Conservation (phyloP, 129 eudicot genomes). For the Oenanthe sinensis region DNA sequence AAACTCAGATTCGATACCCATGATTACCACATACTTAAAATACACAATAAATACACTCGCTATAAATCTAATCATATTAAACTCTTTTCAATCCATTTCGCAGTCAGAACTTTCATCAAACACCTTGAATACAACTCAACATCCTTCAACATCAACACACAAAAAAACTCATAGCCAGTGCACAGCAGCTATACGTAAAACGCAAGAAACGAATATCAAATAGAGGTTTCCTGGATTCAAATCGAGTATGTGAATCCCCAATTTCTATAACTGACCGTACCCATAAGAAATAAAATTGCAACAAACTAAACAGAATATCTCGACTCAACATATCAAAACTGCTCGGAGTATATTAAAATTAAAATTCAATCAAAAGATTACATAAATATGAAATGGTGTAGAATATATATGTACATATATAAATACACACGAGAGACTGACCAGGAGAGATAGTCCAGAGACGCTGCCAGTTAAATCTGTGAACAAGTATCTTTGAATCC, state of each 20-base stretch:
- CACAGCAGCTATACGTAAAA: not conserved
- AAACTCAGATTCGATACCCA: not conserved
- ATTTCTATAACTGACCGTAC: too few species aligned
- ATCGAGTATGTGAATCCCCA: too few species aligned
- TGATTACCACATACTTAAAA: not conserved
- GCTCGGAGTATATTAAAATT: too few species aligned
- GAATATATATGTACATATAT: not conserved
- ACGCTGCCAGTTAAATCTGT: slow-evolving; percentile 98
- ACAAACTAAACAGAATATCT: too few species aligned
- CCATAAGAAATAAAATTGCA: too few species aligned
- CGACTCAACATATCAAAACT: too few species aligned
- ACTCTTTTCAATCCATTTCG: not conserved
- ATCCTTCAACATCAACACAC: not conserved
- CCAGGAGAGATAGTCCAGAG: slow-evolving; percentile 90
- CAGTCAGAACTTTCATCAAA: slow-evolving; percentile 4
- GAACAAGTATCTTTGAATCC: slow-evolving; percentile 82
- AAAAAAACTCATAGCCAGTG: not conserved
- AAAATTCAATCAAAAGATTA: too few species aligned
- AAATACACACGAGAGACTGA: slow-evolving; percentile 1
- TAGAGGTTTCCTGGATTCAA: too few species aligned
- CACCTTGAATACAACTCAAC: not conserved
- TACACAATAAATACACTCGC: not conserved
- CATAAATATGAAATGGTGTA: not conserved
- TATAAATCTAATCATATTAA: not conserved
- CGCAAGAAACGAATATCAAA: too few species aligned